phyloP scores from a whole-genome alignment of 2,329 filamentous ascomycete genomes.

The Epichloe baconii region DNA sequence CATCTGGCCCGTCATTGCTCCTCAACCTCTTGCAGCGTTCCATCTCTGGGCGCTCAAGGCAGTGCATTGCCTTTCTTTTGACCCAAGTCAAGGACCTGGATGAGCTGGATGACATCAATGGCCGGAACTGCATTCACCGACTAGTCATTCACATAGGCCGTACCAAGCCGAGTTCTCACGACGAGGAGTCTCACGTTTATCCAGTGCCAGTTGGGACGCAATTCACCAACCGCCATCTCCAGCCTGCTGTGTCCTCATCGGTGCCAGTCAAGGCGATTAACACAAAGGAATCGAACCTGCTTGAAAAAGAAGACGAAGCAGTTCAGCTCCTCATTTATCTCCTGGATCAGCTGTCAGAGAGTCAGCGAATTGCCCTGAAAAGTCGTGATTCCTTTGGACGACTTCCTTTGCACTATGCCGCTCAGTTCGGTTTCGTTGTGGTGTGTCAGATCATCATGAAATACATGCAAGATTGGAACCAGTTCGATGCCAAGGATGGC shows the following conservation, averaged over 20 bases:
- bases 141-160: conserved; percentile 86
- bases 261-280: conserved; percentile 46
- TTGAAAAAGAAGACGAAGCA: conserved; percentile 59
- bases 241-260: conserved; percentile 59
- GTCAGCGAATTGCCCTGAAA: conserved; percentile 55
- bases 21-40: conserved; percentile 67
- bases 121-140: conserved; percentile 84
- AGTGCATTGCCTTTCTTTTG: conserved; percentile 60
- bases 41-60: conserved; percentile 55
- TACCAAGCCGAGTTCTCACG: conserved; percentile 41
- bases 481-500: conserved; percentile 72
- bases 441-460: conserved; percentile 79
- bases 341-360: conserved; percentile 53
- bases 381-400: conserved; percentile 68
- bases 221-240: conserved; percentile 61
- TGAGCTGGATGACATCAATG: conserved; percentile 85
- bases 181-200: conserved; percentile 38
- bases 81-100: conserved; percentile 57
- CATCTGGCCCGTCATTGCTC: conserved; percentile 49
- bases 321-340: conserved; percentile 52
- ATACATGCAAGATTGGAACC: conserved; percentile 77
- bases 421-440: conserved; percentile 87
- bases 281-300: conserved; percentile 52
- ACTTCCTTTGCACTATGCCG: conserved; percentile 81
- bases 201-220: conserved; percentile 35